These are phyloP conservation scores for Eimeria sp. DNA, from an alignment of 169 alveolate species.

Conservation along the genomic window DNA sequence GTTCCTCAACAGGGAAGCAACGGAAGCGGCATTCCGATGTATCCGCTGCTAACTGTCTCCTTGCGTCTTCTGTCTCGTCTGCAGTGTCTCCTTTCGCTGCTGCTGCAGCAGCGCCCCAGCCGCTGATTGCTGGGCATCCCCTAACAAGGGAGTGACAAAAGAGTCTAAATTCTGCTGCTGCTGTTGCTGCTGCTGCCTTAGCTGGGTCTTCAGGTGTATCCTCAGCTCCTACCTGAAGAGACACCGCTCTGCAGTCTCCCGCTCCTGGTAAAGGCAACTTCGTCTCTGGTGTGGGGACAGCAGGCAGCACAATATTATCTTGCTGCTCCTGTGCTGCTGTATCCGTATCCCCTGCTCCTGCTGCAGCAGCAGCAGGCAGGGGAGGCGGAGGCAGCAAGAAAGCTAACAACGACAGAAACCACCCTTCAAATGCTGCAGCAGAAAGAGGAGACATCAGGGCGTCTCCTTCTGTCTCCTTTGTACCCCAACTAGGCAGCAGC, in stretches of 20 bases:
- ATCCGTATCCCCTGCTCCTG: neutral
- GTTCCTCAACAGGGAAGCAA: neutral
- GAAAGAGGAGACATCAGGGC: neutral
- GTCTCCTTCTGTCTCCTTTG: neutral
- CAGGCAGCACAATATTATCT: neutral
- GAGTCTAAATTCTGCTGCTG: conserved; percentile 2
- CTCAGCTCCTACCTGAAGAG: neutral
- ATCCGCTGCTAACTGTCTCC: conserved; percentile 35
- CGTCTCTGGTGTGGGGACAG: neutral
- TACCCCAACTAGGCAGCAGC: conserved; percentile 12
- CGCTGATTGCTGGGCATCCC: conserved; percentile 50
- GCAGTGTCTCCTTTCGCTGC: neutral
- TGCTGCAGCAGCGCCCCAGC: conserved; percentile 13
- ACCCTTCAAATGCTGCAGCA: conserved; percentile 23
- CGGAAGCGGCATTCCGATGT: conserved; percentile 12
- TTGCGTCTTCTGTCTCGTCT: conserved; percentile 44
- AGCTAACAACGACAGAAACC: neutral
- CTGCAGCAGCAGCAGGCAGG: neutral
- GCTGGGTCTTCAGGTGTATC: neutral
- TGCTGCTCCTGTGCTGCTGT: neutral
- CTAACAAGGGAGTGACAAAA: conserved; percentile 20
- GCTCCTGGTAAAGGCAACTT: conserved; percentile 34
- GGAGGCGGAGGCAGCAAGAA: conserved; percentile 49
- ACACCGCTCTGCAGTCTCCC: conserved; percentile 9
- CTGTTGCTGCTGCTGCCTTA: conserved; percentile 9